phyloP scores from a whole-genome alignment of 306 rosid genomes.

The Rosa chinensis region DNA sequence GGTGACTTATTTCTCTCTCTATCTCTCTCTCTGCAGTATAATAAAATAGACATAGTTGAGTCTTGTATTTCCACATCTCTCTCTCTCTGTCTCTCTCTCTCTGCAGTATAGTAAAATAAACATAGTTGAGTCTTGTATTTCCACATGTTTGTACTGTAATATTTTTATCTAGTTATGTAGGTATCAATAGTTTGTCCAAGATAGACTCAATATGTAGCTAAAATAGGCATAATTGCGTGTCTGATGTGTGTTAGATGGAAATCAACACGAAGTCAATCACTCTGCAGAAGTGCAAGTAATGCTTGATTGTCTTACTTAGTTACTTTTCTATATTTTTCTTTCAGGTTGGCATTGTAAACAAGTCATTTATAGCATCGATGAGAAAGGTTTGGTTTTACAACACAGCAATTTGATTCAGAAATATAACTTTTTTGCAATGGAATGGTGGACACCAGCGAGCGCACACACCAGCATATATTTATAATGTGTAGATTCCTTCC shows the following conservation, averaged over 20 bases:
- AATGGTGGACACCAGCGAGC: background rate
- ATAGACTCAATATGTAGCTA: background rate
- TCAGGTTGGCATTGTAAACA: conserved; percentile 72
- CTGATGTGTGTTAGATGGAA: background rate
- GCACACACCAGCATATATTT: background rate
- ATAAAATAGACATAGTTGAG: background rate
- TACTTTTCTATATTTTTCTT: conserved; percentile 24
- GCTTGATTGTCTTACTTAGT: conserved; percentile 7
- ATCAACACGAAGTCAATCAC: conserved; percentile 1
- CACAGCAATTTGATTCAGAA: conserved; percentile 5
- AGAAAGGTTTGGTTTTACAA: conserved; percentile 67
- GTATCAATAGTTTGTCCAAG: background rate
- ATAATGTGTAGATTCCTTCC: background rate
- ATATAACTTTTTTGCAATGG: background rate
- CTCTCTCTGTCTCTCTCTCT: too few species aligned
- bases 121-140: background rate
- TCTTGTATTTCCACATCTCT: background rate
- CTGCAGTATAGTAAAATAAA: background rate
- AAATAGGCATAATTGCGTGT: background rate
- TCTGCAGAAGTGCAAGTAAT: conserved; percentile 11
- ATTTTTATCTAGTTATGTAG: background rate
- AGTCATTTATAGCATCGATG: conserved; percentile 72
- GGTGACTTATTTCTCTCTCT: too few species aligned
- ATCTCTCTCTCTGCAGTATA: background rate
- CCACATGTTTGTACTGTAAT: background rate